Evolutionary conservation across 371 early-diverging fungal genomes (phyloP), one percentile per base, ranked within the genome.

Genomic region (Synchytrium microbalum): DNA sequence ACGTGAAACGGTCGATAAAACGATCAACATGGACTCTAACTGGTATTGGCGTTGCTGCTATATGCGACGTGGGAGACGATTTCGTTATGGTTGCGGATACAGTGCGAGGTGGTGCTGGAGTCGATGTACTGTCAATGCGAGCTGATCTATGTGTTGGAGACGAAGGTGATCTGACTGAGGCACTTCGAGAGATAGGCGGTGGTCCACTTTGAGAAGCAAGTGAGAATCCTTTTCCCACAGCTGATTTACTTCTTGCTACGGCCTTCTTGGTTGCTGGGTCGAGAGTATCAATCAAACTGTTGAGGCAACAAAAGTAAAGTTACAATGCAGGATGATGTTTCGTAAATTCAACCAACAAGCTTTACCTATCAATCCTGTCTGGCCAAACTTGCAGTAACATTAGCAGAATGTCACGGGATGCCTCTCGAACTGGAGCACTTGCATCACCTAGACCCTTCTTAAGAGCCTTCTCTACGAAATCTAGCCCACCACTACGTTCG

Each of bases 381-480:
- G 69, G 74, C 73, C 75, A 79, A 23, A 27, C 38, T 28, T 58
- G 59, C 32, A 62, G 64, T 51, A 66, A 70, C 19, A 67, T 14
- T 27, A 62, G 58, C 58, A 74, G 75, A 1, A 69, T 62, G 16
- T 64, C 69, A 2, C 75, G 71, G 32, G 69, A 63, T 29, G 67
- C 63, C 59, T 77, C 75, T 13, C 79, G 55, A 8, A 77, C 78
- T 30, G 62, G 53, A 1, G 69, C 69, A 25, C 51, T 67, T 14
- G 78, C 78, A 62, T 79, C 79, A 32, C 67, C 59, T 32, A 79
- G 52, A 16, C 71, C 69, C 58, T 75, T 75, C 59, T 70, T 67
- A 24, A 79, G 33, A 30, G 66, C 63, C 24, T 69, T 74, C 32
- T 70, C 74, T 25, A 76, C 27, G 14, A 55, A 26, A 0, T 72